Conservation (phyloP, 768 basidiomycete genomes). For the Russula ochroleuca region DNA sequence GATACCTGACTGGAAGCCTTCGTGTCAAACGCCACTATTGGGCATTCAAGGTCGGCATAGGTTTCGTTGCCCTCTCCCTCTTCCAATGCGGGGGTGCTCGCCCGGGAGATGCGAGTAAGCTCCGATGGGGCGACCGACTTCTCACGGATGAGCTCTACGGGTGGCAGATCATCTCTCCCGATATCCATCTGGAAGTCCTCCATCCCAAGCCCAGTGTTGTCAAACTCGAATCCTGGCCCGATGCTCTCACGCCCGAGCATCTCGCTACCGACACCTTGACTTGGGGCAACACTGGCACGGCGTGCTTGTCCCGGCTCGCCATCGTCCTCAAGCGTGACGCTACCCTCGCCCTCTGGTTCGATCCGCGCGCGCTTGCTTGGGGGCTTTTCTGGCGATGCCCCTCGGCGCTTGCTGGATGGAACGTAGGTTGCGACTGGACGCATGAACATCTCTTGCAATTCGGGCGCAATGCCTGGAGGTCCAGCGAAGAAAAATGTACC, state of each 20-base stretch:
- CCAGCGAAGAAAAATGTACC: constrained; percentile 78
- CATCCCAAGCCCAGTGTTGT: constrained; percentile 48
- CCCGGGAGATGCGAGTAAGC: constrained; percentile 52
- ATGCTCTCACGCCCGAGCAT: constrained; percentile 44
- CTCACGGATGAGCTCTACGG: constrained; percentile 38
- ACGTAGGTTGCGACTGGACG: constrained; percentile 55
- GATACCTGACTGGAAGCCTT: constrained; percentile 49
- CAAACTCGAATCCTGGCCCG: constrained; percentile 49
- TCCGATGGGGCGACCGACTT: constrained; percentile 54
- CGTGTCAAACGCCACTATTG: constrained; percentile 77
- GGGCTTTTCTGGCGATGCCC: constrained; percentile 50
- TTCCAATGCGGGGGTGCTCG: constrained; percentile 65
- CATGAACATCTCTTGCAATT: constrained; percentile 80
- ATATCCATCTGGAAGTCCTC: constrained; percentile 76
- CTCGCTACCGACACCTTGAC: constrained; percentile 50
- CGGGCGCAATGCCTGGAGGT: constrained; percentile 77
- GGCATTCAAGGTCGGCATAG: constrained; percentile 67
- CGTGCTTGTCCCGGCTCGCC: constrained; percentile 72
- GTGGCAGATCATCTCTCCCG: constrained; percentile 45
- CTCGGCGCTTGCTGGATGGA: constrained; percentile 55
- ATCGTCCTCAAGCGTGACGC: constrained; percentile 32
- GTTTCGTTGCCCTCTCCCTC: constrained; percentile 51
- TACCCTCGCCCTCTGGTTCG: constrained; percentile 41
- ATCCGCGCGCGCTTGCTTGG: constrained; percentile 58
- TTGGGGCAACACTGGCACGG: constrained; percentile 60